Evolutionary conservation across 1,284 basidiomycete genomes (phyloP).

Genomic region (Ganoderma lingzhi): DNA sequence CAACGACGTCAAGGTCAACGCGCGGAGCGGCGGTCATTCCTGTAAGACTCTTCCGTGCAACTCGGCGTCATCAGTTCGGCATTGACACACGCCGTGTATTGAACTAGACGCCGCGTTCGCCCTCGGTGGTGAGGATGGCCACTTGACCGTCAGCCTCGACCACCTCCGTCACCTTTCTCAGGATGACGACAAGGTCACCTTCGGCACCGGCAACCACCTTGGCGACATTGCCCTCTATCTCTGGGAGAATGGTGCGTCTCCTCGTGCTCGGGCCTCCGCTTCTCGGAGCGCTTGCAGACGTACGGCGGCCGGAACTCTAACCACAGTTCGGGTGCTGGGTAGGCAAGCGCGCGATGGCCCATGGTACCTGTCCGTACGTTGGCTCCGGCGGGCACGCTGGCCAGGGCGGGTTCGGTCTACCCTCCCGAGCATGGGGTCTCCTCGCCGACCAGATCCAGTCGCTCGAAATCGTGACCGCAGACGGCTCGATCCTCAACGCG

Average conservation of each 20-base stretch:
- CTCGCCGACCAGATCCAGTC: slow-evolving; percentile 17
- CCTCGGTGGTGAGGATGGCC: slow-evolving; percentile 21
- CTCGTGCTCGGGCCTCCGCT: not conserved
- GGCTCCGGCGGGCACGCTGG: slow-evolving; percentile 20
- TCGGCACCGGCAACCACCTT: slow-evolving; percentile 19
- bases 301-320: not conserved
- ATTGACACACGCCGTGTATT: not conserved
- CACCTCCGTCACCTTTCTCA: slow-evolving; percentile 18
- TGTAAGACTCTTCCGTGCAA: slow-evolving; percentile 11
- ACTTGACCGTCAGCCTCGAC: slow-evolving; percentile 23
- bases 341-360: slow-evolving; percentile 21
- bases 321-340: not conserved
- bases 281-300: not conserved
- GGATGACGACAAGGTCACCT: slow-evolving; percentile 15
- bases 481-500: slow-evolving; percentile 54
- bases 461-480: slow-evolving; percentile 52
- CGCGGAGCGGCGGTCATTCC: slow-evolving; percentile 21
- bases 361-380: slow-evolving; percentile 23
- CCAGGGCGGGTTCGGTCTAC: slow-evolving; percentile 21
- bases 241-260: slow-evolving; percentile 20
- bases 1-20: slow-evolving; percentile 20
- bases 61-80: no score
- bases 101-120: slow-evolving; percentile 18
- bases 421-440: slow-evolving; percentile 20
- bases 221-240: slow-evolving; percentile 24